phyloP scores from a whole-genome alignment of 345 rosid genomes.

The Populus pruinosa region DNA sequence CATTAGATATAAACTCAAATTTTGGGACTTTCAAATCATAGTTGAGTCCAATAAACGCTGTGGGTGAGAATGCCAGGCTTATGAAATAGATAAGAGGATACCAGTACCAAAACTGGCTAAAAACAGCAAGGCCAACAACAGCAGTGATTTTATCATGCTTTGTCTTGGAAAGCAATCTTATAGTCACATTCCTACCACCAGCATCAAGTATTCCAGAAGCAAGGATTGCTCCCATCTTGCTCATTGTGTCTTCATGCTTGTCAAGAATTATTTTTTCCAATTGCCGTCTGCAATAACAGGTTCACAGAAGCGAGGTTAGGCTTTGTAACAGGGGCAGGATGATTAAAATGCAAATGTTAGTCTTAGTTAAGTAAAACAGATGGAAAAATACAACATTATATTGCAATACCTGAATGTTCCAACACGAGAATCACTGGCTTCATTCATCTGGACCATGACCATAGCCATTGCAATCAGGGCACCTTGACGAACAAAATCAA shows the following conservation, averaged over 20 bases:
- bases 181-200: slow-evolving; percentile 99
- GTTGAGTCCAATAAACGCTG: slow-evolving; percentile 91
- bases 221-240: slow-evolving; percentile 99
- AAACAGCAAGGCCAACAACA: slow-evolving; percentile 95
- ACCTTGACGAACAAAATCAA: slow-evolving; percentile 99
- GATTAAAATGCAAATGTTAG: not conserved
- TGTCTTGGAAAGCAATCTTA: slow-evolving; percentile 88
- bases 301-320: not conserved
- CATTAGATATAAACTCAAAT: slow-evolving; percentile 88
- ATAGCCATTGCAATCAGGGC: slow-evolving; percentile 99
- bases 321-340: not conserved
- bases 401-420: slow-evolving; percentile 77
- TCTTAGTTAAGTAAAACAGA: not conserved
- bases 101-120: slow-evolving; percentile 99
- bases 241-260: slow-evolving; percentile 98
- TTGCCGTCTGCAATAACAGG: slow-evolving; percentile 60
- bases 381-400: not conserved
- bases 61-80: slow-evolving; percentile 91
- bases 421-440: slow-evolving; percentile 96
- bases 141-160: slow-evolving; percentile 95
- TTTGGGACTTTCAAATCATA: slow-evolving; percentile 90
- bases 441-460: slow-evolving; percentile 96
- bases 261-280: slow-evolving; percentile 91
- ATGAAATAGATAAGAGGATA: slow-evolving; percentile 93
- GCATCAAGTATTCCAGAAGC: slow-evolving; percentile 98